Evolutionary conservation across 208 protist genomes (phyloP).

Genomic region (Crithidia fasciculata): DNA sequence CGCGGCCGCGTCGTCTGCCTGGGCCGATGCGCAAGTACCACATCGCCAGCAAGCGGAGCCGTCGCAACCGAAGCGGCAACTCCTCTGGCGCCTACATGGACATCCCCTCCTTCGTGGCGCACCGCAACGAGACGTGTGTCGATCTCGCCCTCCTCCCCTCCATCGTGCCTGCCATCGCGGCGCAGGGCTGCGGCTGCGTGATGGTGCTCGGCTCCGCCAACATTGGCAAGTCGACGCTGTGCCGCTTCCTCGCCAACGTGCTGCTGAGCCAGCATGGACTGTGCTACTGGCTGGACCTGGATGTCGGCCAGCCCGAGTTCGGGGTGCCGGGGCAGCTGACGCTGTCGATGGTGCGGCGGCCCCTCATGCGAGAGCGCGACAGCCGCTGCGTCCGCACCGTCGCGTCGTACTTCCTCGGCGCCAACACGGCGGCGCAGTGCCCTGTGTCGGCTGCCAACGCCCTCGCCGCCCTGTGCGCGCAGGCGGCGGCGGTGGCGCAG

Average conservation of each 20-base stretch:
- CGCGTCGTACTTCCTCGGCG: constrained; percentile 59
- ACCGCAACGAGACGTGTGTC: constrained; percentile 30
- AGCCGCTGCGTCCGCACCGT: constrained; percentile 43
- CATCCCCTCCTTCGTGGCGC: constrained; percentile 71
- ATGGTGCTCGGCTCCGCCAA: constrained; percentile 76
- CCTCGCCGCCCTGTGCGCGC: constrained; percentile 47
- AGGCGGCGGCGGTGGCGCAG: constrained; percentile 34
- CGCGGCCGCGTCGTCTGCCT: constrained; percentile 9
- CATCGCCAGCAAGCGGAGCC: constrained; percentile 21
- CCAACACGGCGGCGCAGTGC: constrained; percentile 40
- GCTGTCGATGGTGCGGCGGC: constrained; percentile 56
- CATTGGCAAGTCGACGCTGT: constrained; percentile 89
- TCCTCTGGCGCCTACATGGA: constrained; percentile 56
- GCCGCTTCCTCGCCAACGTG: constrained; percentile 74
- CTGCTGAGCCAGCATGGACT: constrained; percentile 78
- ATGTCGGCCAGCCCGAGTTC: constrained; percentile 91
- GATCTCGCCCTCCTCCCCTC: constrained; percentile 64
- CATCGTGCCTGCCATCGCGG: constrained; percentile 52
- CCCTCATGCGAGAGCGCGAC: constrained; percentile 63
- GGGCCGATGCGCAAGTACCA: constrained; percentile 26
- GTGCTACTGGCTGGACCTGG: constrained; percentile 86
- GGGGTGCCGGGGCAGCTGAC: constrained; percentile 73
- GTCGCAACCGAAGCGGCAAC: background rate
- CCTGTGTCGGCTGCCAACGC: constrained; percentile 56
- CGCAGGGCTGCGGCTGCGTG: constrained; percentile 43